Evolutionary conservation across 495 filamentous ascomycete genomes (phyloP).

Genomic region (Penicilliopsis zonata): DNA sequence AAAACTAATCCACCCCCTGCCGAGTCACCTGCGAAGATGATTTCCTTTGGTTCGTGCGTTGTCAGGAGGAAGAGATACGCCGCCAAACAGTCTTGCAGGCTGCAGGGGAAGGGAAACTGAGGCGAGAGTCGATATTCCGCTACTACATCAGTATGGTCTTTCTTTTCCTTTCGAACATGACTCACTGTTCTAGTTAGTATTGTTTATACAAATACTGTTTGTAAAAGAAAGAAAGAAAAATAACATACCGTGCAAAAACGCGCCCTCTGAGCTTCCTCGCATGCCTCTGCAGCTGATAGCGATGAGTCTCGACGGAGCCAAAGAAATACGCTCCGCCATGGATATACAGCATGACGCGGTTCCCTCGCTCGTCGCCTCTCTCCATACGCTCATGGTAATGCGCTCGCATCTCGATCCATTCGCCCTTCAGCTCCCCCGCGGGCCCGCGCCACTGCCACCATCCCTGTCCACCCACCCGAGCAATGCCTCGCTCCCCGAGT

Average conservation of each 20-base stretch:
- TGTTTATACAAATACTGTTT: too few species aligned
- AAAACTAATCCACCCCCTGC: slow-evolving; percentile 83
- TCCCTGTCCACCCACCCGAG: slow-evolving; percentile 61
- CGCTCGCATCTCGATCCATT: slow-evolving; percentile 91
- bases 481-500: slow-evolving; percentile 62
- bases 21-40: slow-evolving; percentile 79
- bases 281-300: slow-evolving; percentile 92
- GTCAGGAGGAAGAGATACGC: slow-evolving; percentile 74
- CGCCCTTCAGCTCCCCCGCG: slow-evolving; percentile 53
- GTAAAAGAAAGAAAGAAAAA: background rate
- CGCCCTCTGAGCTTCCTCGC: slow-evolving; percentile 84
- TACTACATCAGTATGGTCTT: too few species aligned
- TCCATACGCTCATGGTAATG: slow-evolving; percentile 64
- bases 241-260: slow-evolving; percentile 57
- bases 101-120: slow-evolving; percentile 92
- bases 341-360: slow-evolving; percentile 83
- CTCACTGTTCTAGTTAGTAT: slow-evolving; percentile 26
- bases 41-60: slow-evolving; percentile 60
- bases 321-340: slow-evolving; percentile 83
- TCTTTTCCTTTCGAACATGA: slow-evolving; percentile 2
- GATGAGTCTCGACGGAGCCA: slow-evolving; percentile 86
- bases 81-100: slow-evolving; percentile 75
- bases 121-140: slow-evolving; percentile 78
- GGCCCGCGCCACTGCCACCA: slow-evolving; percentile 92
- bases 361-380: slow-evolving; percentile 38